Evolutionary conservation across 306 rosid species (phyloP).

Genomic region (Ochetophila trinervis): DNA sequence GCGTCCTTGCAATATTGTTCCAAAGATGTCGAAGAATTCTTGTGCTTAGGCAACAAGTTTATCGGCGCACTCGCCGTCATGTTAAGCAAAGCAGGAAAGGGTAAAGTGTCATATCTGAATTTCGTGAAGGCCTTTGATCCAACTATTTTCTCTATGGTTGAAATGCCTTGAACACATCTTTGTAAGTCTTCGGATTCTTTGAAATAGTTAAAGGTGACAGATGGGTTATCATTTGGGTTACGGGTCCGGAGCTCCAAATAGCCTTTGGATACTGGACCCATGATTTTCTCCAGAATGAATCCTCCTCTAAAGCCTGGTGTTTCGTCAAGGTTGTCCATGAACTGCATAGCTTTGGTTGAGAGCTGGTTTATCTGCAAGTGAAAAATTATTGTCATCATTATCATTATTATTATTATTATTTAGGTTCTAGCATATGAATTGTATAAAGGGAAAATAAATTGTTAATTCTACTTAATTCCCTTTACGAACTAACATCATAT

Average conservation of each 20-base stretch:
- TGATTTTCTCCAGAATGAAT: conserved; percentile 58
- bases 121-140: conserved; percentile 51
- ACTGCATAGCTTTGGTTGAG: conserved; percentile 35
- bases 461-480: too few species aligned
- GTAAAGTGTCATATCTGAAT: conserved; percentile 31
- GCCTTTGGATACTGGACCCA: conserved; percentile 66
- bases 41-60: conserved; percentile 57
- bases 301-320: conserved; percentile 53
- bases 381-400: too few species aligned
- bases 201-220: conserved; percentile 70
- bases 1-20: conserved; percentile 68
- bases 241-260: conserved; percentile 53
- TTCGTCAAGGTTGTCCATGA: conserved; percentile 35
- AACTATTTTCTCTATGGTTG: conserved; percentile 38
- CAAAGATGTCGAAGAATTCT: conserved; percentile 39
- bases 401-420: too few species aligned
- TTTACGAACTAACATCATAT: too few species aligned
- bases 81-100: conserved; percentile 38
- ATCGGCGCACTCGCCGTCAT: conserved; percentile 47
- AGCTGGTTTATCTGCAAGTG: background rate
- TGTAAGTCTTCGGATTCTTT: conserved; percentile 52
- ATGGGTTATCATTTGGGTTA: conserved; percentile 62
- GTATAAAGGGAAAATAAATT: too few species aligned
- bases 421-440: too few species aligned
- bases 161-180: conserved; percentile 59